phyloP scores from a whole-genome alignment of 208 protist species.

The Entamoeba dispar region DNA sequence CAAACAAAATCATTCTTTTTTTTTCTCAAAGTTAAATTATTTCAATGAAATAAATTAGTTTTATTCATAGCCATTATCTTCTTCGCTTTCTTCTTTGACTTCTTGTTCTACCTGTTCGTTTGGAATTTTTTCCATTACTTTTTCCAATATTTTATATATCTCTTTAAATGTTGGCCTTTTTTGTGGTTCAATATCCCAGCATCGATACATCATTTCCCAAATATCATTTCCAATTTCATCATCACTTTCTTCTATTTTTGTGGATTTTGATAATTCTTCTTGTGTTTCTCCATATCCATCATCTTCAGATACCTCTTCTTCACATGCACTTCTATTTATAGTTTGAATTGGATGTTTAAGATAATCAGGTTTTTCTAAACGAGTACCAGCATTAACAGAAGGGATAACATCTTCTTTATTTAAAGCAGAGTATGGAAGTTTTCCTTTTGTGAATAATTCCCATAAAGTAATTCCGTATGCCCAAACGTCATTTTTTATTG shows the following conservation, averaged over 20 bases:
- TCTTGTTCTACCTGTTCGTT: no score
- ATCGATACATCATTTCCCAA: neutral
- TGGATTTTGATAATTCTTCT: neutral
- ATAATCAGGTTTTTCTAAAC: neutral
- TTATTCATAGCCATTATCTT: no score
- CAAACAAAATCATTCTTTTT: no score
- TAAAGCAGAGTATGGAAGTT: neutral
- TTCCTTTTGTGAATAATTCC: neutral
- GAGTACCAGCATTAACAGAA: neutral
- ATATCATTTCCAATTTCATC: neutral
- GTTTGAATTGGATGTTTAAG: neutral
- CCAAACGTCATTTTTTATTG: neutral
- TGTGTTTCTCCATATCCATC: neutral
- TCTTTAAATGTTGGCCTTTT: neutral
- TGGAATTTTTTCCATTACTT: neutral
- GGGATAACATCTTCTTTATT: neutral
- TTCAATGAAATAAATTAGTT: no score
- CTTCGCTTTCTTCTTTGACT: no score
- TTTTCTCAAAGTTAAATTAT: no score
- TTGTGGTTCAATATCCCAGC: neutral
- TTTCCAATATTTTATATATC: neutral
- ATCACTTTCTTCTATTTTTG: neutral
- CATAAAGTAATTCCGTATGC: neutral
- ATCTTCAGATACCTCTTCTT: neutral
- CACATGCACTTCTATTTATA: no score